These are phyloP conservation scores for Aspergillus wentii DNA, from an alignment of 495 filamentous ascomycete genomes.

Conservation along the genomic window DNA sequence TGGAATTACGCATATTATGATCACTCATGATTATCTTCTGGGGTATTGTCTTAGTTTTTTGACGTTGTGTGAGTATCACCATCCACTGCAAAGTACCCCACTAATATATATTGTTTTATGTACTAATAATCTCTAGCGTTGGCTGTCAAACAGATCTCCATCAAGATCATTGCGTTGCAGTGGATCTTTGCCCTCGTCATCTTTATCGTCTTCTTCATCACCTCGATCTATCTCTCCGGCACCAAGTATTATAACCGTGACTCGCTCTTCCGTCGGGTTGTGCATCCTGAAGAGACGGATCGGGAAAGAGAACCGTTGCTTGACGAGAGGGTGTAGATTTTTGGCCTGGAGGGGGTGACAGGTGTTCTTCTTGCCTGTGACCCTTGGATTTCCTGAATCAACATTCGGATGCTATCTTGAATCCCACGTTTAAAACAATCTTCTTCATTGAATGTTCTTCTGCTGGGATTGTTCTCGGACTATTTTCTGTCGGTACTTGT, in stretches of 20 bases:
- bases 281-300: constrained; percentile 28
- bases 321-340: too few relatives aligned
- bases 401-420: too few relatives aligned
- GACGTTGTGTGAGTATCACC: constrained; percentile 48
- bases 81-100: too few relatives aligned
- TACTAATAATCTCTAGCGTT: constrained; percentile 56
- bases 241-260: constrained; percentile 58
- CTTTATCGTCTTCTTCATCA: constrained; percentile 66
- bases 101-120: too few relatives aligned
- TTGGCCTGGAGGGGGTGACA: not conserved
- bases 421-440: too few relatives aligned
- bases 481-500: too few relatives aligned
- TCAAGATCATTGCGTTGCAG: constrained; percentile 69
- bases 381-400: too few relatives aligned
- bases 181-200: constrained; percentile 90
- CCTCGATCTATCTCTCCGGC: constrained; percentile 57
- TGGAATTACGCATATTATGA: constrained; percentile 64
- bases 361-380: too few relatives aligned
- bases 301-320: constrained; percentile 41
- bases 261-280: constrained; percentile 32
- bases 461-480: too few relatives aligned
- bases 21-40: constrained; percentile 76
- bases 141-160: constrained; percentile 68
- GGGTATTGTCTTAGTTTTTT: constrained; percentile 73
- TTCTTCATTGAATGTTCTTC: too few relatives aligned